Evolutionary conservation across 345 rosid genomes (phyloP).

Genomic region (Boechera divaricarpa): DNA sequence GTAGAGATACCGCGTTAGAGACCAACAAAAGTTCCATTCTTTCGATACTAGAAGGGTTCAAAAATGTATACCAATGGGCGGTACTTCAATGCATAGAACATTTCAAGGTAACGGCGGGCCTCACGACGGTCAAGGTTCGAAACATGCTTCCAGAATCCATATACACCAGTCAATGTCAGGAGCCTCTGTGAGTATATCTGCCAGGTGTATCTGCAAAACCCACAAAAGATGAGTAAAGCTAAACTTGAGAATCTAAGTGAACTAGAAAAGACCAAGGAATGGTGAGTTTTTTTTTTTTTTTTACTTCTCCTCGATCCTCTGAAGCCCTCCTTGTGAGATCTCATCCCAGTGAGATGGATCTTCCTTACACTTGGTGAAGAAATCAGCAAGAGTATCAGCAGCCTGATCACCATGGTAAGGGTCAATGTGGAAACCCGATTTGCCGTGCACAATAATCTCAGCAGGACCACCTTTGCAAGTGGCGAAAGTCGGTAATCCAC

Average conservation of each 20-base stretch:
- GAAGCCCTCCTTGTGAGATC: slow-evolving; percentile 77
- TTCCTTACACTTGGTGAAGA: slow-evolving; percentile 70
- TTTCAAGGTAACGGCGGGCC: slow-evolving; percentile 90
- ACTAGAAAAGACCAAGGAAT: neutral
- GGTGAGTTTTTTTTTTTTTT: slow-evolving; percentile 21
- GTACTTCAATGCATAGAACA: slow-evolving; percentile 90
- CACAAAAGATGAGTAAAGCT: slow-evolving; percentile 5
- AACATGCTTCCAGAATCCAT: slow-evolving; percentile 97
- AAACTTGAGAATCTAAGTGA: slow-evolving; percentile 2
- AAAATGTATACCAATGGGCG: slow-evolving; percentile 65
- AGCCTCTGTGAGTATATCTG: slow-evolving; percentile 87
- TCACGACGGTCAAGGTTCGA: slow-evolving; percentile 89
- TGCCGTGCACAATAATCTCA: slow-evolving; percentile 89
- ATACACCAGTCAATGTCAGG: slow-evolving; percentile 84
- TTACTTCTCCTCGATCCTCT: slow-evolving; percentile 88
- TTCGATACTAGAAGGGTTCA: neutral
- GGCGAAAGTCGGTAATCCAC: slow-evolving; percentile 96
- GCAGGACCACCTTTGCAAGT: slow-evolving; percentile 96
- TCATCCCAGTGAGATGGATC: slow-evolving; percentile 77
- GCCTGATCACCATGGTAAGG: slow-evolving; percentile 94
- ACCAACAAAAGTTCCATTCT: slow-evolving; percentile 5
- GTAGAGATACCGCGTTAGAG: neutral
- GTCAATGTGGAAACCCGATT: slow-evolving; percentile 86
- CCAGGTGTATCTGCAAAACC: slow-evolving; percentile 77
- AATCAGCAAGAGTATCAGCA: slow-evolving; percentile 66